A percentile compares a stretch with the other conserved stretches of the same genome.
These are phyloP conservation scores for Coemansia sp. DNA, from an alignment of 192 early-diverging fungal species.

Conservation along the genomic window DNA sequence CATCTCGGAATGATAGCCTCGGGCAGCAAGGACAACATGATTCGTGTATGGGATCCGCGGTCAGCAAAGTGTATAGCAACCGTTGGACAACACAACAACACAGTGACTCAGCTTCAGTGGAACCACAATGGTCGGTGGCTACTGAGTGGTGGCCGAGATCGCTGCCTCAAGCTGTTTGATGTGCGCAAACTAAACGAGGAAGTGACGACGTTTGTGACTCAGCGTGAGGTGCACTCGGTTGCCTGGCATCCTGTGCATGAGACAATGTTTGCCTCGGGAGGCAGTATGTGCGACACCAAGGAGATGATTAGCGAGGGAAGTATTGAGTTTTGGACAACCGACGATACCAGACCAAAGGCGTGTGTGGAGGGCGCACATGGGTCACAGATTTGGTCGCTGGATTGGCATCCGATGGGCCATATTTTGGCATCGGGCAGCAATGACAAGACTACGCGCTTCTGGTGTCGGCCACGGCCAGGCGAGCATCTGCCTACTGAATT, in stretches of 20 bases:
- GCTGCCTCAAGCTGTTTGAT: slow-evolving; percentile 90
- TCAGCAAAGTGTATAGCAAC: slow-evolving; percentile 82
- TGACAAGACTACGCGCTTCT: slow-evolving; percentile 96
- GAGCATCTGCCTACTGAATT: slow-evolving; percentile 48
- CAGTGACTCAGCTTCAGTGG: slow-evolving; percentile 84
- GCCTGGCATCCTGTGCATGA: slow-evolving; percentile 97
- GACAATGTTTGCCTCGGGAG: slow-evolving; percentile 84
- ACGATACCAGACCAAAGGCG: slow-evolving; percentile 51
- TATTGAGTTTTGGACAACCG: slow-evolving; percentile 76
- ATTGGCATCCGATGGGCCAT: slow-evolving; percentile 98
- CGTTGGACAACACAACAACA: slow-evolving; percentile 93
- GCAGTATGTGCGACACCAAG: slow-evolving; percentile 62
- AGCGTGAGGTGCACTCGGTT: slow-evolving; percentile 86
- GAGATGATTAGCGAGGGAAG: slow-evolving; percentile 62
- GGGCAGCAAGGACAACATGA: slow-evolving; percentile 93
- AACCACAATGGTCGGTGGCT: slow-evolving; percentile 99
- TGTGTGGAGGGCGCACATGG: slow-evolving; percentile 80
- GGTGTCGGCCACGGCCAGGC: slow-evolving; percentile 91
- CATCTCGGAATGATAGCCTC: slow-evolving; percentile 89
- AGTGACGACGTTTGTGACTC: slow-evolving; percentile 81
- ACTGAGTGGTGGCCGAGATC: slow-evolving; percentile 85
- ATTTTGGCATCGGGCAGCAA: slow-evolving; percentile 92
- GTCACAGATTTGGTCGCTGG: slow-evolving; percentile 91
- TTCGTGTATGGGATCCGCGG: slow-evolving; percentile 97
- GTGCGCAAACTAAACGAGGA: slow-evolving; percentile 89